Base-by-base conservation (phyloP, 768 basidiomycete genomes). In the Suillus discolor region DNA sequence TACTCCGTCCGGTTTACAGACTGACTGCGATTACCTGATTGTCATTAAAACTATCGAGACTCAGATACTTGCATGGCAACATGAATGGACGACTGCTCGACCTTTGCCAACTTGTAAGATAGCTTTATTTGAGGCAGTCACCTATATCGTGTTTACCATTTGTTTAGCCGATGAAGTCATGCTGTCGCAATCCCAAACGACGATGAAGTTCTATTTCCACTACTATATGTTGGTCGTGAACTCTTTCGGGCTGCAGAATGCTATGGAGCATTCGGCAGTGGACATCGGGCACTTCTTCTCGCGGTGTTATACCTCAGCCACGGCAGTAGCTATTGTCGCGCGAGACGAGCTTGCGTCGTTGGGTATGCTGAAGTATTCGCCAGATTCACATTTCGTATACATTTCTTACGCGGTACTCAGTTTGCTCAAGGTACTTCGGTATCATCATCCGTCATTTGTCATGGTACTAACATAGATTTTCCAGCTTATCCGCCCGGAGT, bases 191-290 rank as follows among this genome's bases (percentile, higher is more conserved):
- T 20, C 61, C 16, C 65, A 68, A 31, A 70, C 73, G 13, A 72
- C 75, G 57, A 83, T 85, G 34, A 80, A 85, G 69, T 96, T 95
- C 73, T 94, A 94, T 75, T 91, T 86, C 79, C 86, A 93, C 74
- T 97, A 97, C 71, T 87, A 90, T 31, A 86, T 87, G 79, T 85
- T 99, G 61, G 93, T 97, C 44, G 80, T 98, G 65, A 96, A 97
- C 74, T 97, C 96, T 1, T 99, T 99, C 71, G 97, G 97, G 13
- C 84, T 99, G 51, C 96, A 99, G 76, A 93, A 97, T 72, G 94
- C 97, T n/a, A 79, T 98, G 64, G 96, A 97, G 77, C 84, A 86
- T 23, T 83, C 86, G 4, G 78, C 85, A 0, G 77, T 91, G 51
- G 88, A 95, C 72, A 89, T 93, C 49, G 89, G 89, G 0, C 89